phyloP scores from a whole-genome alignment of 2,329 filamentous ascomycete genomes.

The Aureobasidium uvarum region DNA sequence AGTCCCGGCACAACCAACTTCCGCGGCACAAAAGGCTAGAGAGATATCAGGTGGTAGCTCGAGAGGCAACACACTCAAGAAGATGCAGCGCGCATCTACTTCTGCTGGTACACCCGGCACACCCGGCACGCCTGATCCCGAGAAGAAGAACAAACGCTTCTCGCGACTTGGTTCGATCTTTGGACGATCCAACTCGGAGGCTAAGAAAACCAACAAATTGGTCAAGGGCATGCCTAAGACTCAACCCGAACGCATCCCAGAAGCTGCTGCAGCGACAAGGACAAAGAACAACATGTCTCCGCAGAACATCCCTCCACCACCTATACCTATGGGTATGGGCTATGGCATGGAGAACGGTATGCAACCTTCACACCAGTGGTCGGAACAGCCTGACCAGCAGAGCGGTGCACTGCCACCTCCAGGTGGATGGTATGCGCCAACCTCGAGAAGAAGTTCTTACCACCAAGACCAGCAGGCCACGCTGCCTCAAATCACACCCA shows the following conservation, averaged over 20 bases:
- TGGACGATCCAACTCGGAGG: conserved; percentile 39
- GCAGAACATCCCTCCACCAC: conserved; percentile 20
- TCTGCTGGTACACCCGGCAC: conserved; percentile 28
- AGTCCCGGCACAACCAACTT: conserved; percentile 1
- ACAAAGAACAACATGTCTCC: conserved; percentile 21
- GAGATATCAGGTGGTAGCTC: conserved; percentile 3
- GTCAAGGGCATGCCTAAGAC: conserved; percentile 19
- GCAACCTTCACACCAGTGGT: not conserved
- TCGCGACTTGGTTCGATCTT: conserved; percentile 48
- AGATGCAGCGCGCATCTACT: conserved; percentile 34
- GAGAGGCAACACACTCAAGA: conserved; percentile 33
- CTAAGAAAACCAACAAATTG: conserved; percentile 32
- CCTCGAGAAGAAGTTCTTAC: conserved; percentile 20
- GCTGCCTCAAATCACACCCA: conserved; percentile 2
- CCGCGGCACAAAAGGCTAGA: conserved; percentile 14
- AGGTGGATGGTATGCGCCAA: conserved; percentile 33
- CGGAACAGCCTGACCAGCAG: conserved; percentile 13
- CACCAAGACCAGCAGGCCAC: conserved; percentile 6
- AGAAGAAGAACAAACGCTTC: conserved; percentile 47
- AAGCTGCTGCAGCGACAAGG: conserved; percentile 1
- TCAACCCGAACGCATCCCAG: not conserved
- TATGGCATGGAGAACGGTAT: conserved; percentile 4
- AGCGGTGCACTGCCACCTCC: conserved; percentile 26
- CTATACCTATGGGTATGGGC: not conserved
- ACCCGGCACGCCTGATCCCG: conserved; percentile 31